Conservation (phyloP, 352 stramenopile genomes). For the Phytophthora foliorum region DNA sequence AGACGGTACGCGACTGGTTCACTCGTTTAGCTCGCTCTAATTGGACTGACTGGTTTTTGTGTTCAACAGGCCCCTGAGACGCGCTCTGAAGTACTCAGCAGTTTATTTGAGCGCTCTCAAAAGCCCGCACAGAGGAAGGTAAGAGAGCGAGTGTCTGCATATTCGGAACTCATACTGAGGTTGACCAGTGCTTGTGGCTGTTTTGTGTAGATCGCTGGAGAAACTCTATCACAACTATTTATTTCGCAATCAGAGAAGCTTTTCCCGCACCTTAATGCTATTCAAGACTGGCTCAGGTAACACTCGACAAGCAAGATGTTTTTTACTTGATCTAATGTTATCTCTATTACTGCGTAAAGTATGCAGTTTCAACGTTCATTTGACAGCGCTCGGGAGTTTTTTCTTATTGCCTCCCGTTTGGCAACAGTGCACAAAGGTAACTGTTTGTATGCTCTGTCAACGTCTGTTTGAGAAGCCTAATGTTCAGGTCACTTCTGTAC, state of each 20-base stretch:
- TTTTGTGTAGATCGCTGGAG: slow-evolving; percentile 30
- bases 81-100: slow-evolving; percentile 55
- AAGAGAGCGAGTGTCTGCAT: neutral
- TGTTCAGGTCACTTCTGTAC: neutral
- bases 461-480: slow-evolving; percentile 5
- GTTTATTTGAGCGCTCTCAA: slow-evolving; percentile 46
- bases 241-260: slow-evolving; percentile 47
- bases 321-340: slow-evolving; percentile 7
- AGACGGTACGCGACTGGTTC: slow-evolving; percentile 32
- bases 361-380: slow-evolving; percentile 61
- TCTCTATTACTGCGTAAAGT: slow-evolving; percentile 26
- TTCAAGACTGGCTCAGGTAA: slow-evolving; percentile 81
- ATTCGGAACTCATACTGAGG: neutral
- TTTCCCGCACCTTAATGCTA: slow-evolving; percentile 54
- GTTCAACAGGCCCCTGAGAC: slow-evolving; percentile 56
- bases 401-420: slow-evolving; percentile 57
- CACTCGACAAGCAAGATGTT: neutral
- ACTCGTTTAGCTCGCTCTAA: neutral
- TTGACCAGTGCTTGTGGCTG: slow-evolving; percentile 2
- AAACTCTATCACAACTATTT: slow-evolving; percentile 58
- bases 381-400: slow-evolving; percentile 47
- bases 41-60: slow-evolving; percentile 6
- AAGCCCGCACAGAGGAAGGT: slow-evolving; percentile 43
- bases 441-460: neutral
- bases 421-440: slow-evolving; percentile 57